Percentiles rank a stretch among this genome's conserved stretches.
These are phyloP conservation scores for Bathelium albidoporum DNA, from an alignment of 495 filamentous ascomycete genomes.

Conservation along the genomic window DNA sequence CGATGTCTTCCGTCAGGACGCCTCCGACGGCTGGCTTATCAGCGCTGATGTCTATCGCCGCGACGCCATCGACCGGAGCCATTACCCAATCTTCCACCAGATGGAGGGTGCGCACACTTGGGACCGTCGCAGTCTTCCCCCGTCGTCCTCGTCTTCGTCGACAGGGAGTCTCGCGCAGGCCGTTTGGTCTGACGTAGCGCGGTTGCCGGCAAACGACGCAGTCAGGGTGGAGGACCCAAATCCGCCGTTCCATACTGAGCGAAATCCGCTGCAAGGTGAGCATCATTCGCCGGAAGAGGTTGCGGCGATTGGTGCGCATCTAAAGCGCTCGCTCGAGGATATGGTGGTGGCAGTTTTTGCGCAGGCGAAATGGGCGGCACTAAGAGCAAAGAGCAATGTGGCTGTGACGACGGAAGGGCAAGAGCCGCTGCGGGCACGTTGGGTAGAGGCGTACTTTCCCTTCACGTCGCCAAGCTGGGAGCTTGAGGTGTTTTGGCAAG, in stretches of 20 bases:
- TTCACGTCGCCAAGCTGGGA: conserved; percentile 95
- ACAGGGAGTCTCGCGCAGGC: conserved; percentile 33
- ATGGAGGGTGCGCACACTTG: conserved; percentile 93
- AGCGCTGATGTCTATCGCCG: conserved; percentile 93
- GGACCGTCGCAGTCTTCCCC: conserved; percentile 51
- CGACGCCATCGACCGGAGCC: conserved; percentile 86
- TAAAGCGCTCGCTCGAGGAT: conserved; percentile 80
- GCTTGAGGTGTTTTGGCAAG: conserved; percentile 88
- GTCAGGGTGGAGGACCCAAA: conserved; percentile 78
- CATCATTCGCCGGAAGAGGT: conserved; percentile 66
- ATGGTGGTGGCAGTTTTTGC: conserved; percentile 85
- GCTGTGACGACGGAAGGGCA: conserved; percentile 43
- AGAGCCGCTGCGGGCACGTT: conserved; percentile 73
- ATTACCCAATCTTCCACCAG: conserved; percentile 97
- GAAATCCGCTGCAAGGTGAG: conserved; percentile 70
- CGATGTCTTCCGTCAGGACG: conserved; percentile 62
- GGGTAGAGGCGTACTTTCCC: conserved; percentile 95
- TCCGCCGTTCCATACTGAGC: conserved; percentile 63
- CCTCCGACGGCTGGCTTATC: conserved; percentile 73
- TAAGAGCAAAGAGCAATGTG: conserved; percentile 36
- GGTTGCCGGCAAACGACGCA: conserved; percentile 58
- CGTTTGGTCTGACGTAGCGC: conserved; percentile 47
- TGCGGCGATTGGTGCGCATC: conserved; percentile 71
- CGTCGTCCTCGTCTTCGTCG: conserved; percentile 23
- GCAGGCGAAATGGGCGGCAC: conserved; percentile 57